Conservation (phyloP, 1,284 basidiomycete genomes). For the Veloboletus limbatus region DNA sequence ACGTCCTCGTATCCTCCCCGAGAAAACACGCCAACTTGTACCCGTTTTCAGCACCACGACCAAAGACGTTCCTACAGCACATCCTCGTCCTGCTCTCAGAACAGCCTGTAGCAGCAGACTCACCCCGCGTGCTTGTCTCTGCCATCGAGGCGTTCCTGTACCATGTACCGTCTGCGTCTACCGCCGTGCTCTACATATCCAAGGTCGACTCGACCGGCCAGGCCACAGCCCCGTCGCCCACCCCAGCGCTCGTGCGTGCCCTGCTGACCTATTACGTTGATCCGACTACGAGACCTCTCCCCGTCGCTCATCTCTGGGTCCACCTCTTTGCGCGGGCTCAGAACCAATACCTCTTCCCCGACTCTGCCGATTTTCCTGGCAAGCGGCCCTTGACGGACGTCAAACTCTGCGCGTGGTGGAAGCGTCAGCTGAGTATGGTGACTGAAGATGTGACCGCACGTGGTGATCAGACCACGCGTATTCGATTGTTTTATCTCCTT, state of each 20-base stretch:
- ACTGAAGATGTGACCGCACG: slow-evolving; percentile 33
- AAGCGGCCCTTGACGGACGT: slow-evolving; percentile 82
- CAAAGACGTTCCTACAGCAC: slow-evolving; percentile 67
- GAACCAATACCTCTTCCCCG: slow-evolving; percentile 91
- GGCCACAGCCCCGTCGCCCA: slow-evolving; percentile 56
- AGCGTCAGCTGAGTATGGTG: slow-evolving; percentile 62
- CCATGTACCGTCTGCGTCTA: slow-evolving; percentile 64
- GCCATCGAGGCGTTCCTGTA: slow-evolving; percentile 86
- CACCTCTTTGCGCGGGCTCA: slow-evolving; percentile 93
- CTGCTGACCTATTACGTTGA: slow-evolving; percentile 70
- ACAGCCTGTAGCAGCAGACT: slow-evolving; percentile 41
- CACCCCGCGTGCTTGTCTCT: slow-evolving; percentile 61
- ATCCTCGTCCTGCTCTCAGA: slow-evolving; percentile 74
- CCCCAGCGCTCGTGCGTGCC: slow-evolving; percentile 63
- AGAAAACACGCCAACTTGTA: slow-evolving; percentile 70
- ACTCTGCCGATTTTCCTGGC: slow-evolving; percentile 70
- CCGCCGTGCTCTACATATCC: slow-evolving; percentile 83
- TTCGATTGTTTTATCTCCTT: slow-evolving; percentile 63
- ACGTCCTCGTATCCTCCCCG: slow-evolving; percentile 71
- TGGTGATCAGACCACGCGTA: slow-evolving; percentile 18
- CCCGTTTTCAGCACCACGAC: slow-evolving; percentile 67
- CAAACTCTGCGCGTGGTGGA: slow-evolving; percentile 92
- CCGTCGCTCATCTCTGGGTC: slow-evolving; percentile 62
- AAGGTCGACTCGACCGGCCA: slow-evolving; percentile 95
- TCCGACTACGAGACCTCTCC: slow-evolving; percentile 60